phyloP scores from a whole-genome alignment of 78 protist genomes.

The Isochrysis galbana region DNA sequence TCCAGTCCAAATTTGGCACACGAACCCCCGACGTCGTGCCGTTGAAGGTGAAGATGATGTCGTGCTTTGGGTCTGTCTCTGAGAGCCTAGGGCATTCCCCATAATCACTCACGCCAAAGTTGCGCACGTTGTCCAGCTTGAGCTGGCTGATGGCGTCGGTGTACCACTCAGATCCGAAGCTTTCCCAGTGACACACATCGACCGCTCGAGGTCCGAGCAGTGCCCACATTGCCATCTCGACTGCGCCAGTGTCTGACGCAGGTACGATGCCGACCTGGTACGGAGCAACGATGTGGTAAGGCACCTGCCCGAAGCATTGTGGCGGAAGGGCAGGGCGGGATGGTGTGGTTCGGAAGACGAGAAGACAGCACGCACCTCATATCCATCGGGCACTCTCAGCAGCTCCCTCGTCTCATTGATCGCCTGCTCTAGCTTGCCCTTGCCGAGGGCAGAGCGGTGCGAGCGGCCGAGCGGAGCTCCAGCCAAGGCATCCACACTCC shows the following conservation, averaged over 20 bases:
- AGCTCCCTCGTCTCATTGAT: constrained; percentile 26
- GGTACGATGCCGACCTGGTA: constrained; percentile 58
- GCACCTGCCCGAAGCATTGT: too few species aligned
- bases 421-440: constrained; percentile 20
- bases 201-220: constrained; percentile 59
- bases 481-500: not conserved
- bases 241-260: constrained; percentile 44
- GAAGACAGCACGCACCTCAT: too few species aligned
- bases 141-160: constrained; percentile 47
- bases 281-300: too few species aligned
- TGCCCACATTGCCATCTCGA: constrained; percentile 64
- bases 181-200: constrained; percentile 55
- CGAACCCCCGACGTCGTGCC: constrained; percentile 62
- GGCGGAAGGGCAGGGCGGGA: too few species aligned
- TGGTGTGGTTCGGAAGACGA: too few species aligned
- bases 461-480: constrained; percentile 57
- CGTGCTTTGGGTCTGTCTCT: constrained; percentile 15
- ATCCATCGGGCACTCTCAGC: constrained; percentile 46
- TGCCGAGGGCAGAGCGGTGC: constrained; percentile 48
- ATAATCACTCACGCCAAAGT: constrained; percentile 7
- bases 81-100: constrained; percentile 58
- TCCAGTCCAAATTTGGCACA: constrained; percentile 50
- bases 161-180: constrained; percentile 51
- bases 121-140: constrained; percentile 38
- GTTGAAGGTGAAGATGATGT: constrained; percentile 63